Base-by-base conservation (phyloP, 352 stramenopile species). In the Phytophthora sojae region DNA sequence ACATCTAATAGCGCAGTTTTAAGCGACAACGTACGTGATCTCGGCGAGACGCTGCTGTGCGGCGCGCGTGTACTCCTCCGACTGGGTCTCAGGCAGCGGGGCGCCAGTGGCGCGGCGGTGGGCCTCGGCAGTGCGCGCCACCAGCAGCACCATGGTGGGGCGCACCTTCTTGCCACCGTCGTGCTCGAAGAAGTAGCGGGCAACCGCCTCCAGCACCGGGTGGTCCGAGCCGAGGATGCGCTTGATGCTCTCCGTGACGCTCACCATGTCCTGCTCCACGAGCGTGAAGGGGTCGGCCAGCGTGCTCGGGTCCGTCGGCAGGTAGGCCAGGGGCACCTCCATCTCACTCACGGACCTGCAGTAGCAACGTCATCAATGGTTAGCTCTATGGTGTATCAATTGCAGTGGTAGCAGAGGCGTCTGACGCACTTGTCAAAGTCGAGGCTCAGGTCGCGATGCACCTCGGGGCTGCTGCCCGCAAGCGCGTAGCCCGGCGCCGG, bases 131-230 rank as follows among this genome's bases (percentile, higher is more conserved):
- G 97, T 96, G 57, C 93, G 79, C 5, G 96, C 87, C 69, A 99
- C 87, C 7, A 99, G 85, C 61, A 99, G 84, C 12, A 99, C 95
- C 96, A 99, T 99, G 6, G 98, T 98, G 8, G 98, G 97, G 0
- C 98, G 92, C 57, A 99, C 93, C 76, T 99, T 99, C 77, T 99
- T 99, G 70, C 98, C 98, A 60, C 94, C 96, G 63, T 98, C 94
- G 65, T 93, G 82, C 66, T 96, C 88, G 59, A 98, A 97, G 76
- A 99, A 99, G 77, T 96, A 96, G 76, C 96, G 94, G 14, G 98
- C 97, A 49, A 99, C 98, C 56, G 98, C 98, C 32, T 91, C 93
- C 25, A 99, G 87, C 23, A 99, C 98, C 14, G 98, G 97, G 77
- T 99, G 97, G 67, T 99, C 97, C 29, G 94, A 98, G 12, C 96